Evolutionary conservation across 108 stramenopile genomes (phyloP).

Genomic region (Aurantiochytrium sp.): DNA sequence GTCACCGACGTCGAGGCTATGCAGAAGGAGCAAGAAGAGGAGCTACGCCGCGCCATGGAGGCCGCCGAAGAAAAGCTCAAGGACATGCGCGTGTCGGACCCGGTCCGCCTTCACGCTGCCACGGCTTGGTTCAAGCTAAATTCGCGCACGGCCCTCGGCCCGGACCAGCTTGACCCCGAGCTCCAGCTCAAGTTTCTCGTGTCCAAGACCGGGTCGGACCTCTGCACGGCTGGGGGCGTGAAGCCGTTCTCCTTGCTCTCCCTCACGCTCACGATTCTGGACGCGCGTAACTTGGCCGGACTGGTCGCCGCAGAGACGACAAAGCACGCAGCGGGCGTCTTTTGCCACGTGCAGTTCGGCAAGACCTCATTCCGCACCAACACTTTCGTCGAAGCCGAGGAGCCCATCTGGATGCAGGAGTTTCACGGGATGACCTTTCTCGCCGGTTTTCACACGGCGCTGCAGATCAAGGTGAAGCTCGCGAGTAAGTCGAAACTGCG

Average conservation of each 20-base stretch:
- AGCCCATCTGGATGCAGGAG: slow-evolving; percentile 3
- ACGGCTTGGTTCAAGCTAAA: not conserved
- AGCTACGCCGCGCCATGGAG: not conserved
- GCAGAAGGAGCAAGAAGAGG: not conserved
- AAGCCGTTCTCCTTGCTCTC: not conserved
- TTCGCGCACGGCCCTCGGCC: not conserved
- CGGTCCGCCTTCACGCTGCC: not conserved
- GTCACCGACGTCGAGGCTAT: not conserved
- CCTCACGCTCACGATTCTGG: not conserved
- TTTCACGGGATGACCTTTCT: not conserved
- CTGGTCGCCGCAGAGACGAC: not conserved
- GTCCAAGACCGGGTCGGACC: slow-evolving; percentile 4
- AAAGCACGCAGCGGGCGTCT: not conserved
- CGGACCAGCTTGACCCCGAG: not conserved
- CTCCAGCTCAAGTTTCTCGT: slow-evolving; percentile 16
- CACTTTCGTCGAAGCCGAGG: not conserved
- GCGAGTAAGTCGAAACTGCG: not conserved
- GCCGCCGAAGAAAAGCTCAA: not conserved
- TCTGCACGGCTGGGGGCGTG: not conserved
- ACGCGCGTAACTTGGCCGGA: not conserved
- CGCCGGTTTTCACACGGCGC: not conserved
- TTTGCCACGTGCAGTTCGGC: not conserved
- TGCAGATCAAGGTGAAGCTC: slow-evolving; percentile 5
- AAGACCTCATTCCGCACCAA: not conserved
- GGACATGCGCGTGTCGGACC: not conserved